These are phyloP conservation scores for Lobosporangium transversale DNA, from an alignment of 192 early-diverging fungal genomes.

Conservation along the genomic window DNA sequence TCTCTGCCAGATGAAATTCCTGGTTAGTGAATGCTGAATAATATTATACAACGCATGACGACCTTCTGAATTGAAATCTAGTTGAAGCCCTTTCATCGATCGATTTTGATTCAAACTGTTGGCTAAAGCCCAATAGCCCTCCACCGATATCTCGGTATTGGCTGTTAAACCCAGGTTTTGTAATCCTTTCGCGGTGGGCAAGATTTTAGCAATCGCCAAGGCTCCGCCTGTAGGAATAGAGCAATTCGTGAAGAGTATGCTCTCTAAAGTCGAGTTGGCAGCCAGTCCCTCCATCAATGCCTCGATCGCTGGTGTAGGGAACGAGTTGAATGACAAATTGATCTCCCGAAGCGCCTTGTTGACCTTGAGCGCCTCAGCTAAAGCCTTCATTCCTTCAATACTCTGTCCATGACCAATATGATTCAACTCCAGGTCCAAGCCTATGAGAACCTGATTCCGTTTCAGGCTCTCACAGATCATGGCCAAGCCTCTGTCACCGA, in stretches of 20 bases:
- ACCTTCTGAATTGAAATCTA: slow-evolving; percentile 58
- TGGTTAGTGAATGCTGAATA: slow-evolving; percentile 51
- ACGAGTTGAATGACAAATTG: slow-evolving; percentile 46
- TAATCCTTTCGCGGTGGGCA: slow-evolving; percentile 40
- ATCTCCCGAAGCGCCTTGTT: slow-evolving; percentile 32
- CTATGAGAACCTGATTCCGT: slow-evolving; percentile 24
- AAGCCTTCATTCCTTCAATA: slow-evolving; percentile 19
- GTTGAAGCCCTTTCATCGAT: slow-evolving; percentile 53
- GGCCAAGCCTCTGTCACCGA: slow-evolving; percentile 45
- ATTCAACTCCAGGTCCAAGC: slow-evolving; percentile 54
- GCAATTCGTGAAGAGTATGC: slow-evolving; percentile 52
- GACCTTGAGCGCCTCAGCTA: slow-evolving; percentile 27
- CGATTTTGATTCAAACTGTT: slow-evolving; percentile 40
- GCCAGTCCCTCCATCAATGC: slow-evolving; percentile 38
- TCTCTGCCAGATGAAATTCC: slow-evolving; percentile 54
- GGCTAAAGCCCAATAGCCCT: slow-evolving; percentile 52
- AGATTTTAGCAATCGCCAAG: slow-evolving; percentile 34
- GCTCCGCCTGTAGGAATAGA: slow-evolving; percentile 45
- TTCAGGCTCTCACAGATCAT: slow-evolving; percentile 32
- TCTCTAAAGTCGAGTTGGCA: slow-evolving; percentile 51
- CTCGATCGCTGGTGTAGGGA: slow-evolving; percentile 23
- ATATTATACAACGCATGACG: slow-evolving; percentile 53
- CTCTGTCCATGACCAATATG: slow-evolving; percentile 28
- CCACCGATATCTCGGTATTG: slow-evolving; percentile 50
- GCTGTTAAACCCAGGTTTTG: slow-evolving; percentile 49